Conservation (phyloP, 345 rosid species). For the Pugionium dolabratum region DNA sequence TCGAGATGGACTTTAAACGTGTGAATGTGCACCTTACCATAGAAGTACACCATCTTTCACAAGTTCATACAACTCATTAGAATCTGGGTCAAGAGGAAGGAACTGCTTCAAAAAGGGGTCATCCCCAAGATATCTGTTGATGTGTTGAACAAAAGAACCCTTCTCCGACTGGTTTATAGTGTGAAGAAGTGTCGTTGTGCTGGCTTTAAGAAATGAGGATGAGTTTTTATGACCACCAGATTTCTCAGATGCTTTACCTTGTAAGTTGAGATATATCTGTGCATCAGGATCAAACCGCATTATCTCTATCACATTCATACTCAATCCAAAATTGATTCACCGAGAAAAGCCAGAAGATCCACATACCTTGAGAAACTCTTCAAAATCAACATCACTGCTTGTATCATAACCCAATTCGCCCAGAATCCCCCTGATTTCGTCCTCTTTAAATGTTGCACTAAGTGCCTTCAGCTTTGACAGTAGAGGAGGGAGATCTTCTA, state of each 20-base stretch:
- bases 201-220: conserved; percentile 74
- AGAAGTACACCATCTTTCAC: conserved; percentile 90
- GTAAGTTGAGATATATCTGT: conserved; percentile 69
- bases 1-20: neutral
- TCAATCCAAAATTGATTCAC: neutral
- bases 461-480: conserved; percentile 67
- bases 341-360: conserved; percentile 10
- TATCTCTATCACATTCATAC: conserved; percentile 13
- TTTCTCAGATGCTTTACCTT: conserved; percentile 61
- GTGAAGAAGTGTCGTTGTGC: conserved; percentile 69
- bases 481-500: conserved; percentile 60
- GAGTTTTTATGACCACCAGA: conserved; percentile 58
- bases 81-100: conserved; percentile 77
- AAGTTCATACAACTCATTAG: conserved; percentile 72
- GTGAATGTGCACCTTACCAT: conserved; percentile 51
- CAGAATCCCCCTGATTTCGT: conserved; percentile 58
- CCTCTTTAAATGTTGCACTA: conserved; percentile 56
- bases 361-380: conserved; percentile 77
- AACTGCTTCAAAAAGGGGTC: conserved; percentile 85
- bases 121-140: conserved; percentile 86
- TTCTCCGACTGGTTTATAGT: conserved; percentile 75
- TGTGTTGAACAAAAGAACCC: conserved; percentile 77
- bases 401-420: conserved; percentile 46
- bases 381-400: conserved; percentile 60
- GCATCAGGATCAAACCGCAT: conserved; percentile 32